Conservation (phyloP, 1,139 yeast genomes). For the Lodderomyces orthopsilosis region DNA sequence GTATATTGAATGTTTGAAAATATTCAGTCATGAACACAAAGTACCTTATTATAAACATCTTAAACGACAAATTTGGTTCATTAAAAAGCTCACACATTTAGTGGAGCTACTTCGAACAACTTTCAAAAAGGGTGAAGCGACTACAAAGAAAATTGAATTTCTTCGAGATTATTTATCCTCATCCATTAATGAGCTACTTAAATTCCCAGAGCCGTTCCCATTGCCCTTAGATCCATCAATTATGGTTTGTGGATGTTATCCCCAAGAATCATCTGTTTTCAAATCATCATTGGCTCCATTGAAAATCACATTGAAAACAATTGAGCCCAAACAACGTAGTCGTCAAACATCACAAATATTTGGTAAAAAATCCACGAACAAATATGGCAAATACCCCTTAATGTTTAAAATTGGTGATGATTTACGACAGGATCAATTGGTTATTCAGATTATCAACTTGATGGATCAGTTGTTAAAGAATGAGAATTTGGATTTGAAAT, state of each 20-base stretch:
- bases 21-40: slow-evolving; percentile 27
- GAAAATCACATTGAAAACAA: slow-evolving; percentile 72
- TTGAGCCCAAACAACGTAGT: slow-evolving; percentile 18
- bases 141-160: slow-evolving; percentile 42
- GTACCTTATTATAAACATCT: slow-evolving; percentile 37
- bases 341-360: slow-evolving; percentile 28
- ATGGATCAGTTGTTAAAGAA: slow-evolving; percentile 88
- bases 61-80: slow-evolving; percentile 45
- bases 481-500: slow-evolving; percentile 83
- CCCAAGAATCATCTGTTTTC: slow-evolving; percentile 81
- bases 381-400: slow-evolving; percentile 64
- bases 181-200: slow-evolving; percentile 38
- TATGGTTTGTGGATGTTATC: slow-evolving; percentile 68
- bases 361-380: slow-evolving; percentile 28
- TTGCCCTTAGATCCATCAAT: slow-evolving; percentile 73
- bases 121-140: slow-evolving; percentile 45
- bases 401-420: slow-evolving; percentile 98
- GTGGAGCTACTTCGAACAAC: slow-evolving; percentile 41
- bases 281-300: slow-evolving; percentile 88
- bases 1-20: slow-evolving; percentile 39
- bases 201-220: slow-evolving; percentile 52
- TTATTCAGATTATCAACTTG: slow-evolving; percentile 83
- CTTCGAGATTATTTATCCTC: slow-evolving; percentile 41
- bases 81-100: slow-evolving; percentile 39
- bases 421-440: slow-evolving; percentile 91